These are phyloP conservation scores for Lactifluus echinatus DNA, from an alignment of 768 basidiomycete genomes.

Conservation along the genomic window DNA sequence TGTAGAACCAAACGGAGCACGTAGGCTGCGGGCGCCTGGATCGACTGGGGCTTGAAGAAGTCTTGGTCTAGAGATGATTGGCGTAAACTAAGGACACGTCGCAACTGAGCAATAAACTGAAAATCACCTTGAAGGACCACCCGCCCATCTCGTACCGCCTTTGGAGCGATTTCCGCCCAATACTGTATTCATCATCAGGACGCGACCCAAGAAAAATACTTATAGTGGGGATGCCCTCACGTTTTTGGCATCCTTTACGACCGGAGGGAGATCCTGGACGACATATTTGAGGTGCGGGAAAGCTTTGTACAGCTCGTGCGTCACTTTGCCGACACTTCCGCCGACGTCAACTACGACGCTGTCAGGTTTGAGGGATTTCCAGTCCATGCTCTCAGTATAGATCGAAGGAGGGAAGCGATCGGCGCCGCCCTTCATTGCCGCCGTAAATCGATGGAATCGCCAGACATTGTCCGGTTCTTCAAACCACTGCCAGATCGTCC, in stretches of 20 bases:
- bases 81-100: neutral
- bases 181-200: neutral
- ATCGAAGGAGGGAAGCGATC: neutral
- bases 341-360: slow-evolving; percentile 34
- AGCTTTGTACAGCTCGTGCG: slow-evolving; percentile 28
- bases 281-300: slow-evolving; percentile 31
- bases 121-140: slow-evolving; percentile 7
- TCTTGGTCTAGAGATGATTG: slow-evolving; percentile 5
- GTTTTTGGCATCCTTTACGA: slow-evolving; percentile 7
- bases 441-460: slow-evolving; percentile 1
- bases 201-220: neutral
- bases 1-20: slow-evolving; percentile 23
- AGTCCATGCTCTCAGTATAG: slow-evolving; percentile 25
- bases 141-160: neutral
- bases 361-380: slow-evolving; percentile 26
- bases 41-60: slow-evolving; percentile 20
- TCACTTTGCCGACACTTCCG: slow-evolving; percentile 32
- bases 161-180: slow-evolving; percentile 2
- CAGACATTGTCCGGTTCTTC: slow-evolving; percentile 1
- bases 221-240: no score
- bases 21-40: slow-evolving; percentile 22
- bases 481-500: slow-evolving; percentile 4
- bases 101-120: neutral
- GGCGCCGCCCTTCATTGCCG: slow-evolving; percentile 1
- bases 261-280: slow-evolving; percentile 27